phyloP scores from a whole-genome alignment of 345 rosid genomes.

The Brassica nigra region DNA sequence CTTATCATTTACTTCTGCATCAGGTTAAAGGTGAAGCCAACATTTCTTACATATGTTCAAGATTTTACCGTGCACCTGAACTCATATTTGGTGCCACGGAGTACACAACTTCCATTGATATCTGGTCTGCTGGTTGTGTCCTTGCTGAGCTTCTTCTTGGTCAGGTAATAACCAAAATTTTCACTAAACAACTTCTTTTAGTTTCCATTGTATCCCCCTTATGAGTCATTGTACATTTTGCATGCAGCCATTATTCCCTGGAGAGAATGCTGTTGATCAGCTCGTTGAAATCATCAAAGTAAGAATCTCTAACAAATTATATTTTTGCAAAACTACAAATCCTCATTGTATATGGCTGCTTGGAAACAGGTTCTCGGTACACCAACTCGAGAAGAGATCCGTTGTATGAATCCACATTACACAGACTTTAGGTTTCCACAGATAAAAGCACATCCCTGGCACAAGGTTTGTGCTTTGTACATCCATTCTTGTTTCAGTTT shows the following conservation, averaged over 20 bases:
- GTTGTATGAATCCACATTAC: conserved; percentile 93
- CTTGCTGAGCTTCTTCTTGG: conserved; percentile 72
- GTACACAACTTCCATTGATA: conserved; percentile 70
- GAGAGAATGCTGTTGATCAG: conserved; percentile 92
- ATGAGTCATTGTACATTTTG: not conserved
- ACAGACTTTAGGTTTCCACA: conserved; percentile 82
- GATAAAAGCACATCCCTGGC: conserved; percentile 93
- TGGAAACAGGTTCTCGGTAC: conserved; percentile 78
- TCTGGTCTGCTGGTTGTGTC: conserved; percentile 78
- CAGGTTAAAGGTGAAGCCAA: conserved; percentile 77
- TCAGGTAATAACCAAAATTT: conserved; percentile 52
- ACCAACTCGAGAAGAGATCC: conserved; percentile 92
- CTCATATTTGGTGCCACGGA: conserved; percentile 74
- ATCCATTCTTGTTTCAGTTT: not conserved
- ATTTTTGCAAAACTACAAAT: not conserved
- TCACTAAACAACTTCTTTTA: not conserved
- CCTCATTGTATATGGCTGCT: conserved; percentile 14
- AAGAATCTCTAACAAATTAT: conserved; percentile 1
- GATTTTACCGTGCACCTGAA: conserved; percentile 74
- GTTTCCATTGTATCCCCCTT: too few species aligned
- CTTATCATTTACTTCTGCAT: conserved; percentile 22
- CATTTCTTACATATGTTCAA: conserved; percentile 66
- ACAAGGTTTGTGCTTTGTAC: conserved; percentile 52
- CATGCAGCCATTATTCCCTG: conserved; percentile 80
- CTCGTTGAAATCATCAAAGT: conserved; percentile 95